phyloP scores from a whole-genome alignment of 75 land plant species.

The Pinus tabuliformis region DNA sequence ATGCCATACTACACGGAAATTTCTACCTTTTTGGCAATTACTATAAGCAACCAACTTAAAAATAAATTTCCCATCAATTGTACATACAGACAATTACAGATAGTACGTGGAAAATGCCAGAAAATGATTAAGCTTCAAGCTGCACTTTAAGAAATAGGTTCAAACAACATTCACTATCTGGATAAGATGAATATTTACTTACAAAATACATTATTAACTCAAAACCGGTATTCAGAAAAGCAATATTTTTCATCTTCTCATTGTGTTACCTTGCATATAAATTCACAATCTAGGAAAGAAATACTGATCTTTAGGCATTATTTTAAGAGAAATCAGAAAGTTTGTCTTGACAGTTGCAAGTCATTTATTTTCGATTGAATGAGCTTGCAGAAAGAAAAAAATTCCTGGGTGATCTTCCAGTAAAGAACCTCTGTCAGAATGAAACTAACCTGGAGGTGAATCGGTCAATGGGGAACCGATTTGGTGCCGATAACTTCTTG shows the following conservation, averaged over 20 bases:
- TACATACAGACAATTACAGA: background rate
- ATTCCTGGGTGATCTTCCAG: background rate
- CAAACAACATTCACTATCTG: background rate
- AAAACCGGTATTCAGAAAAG: background rate
- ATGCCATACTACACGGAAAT: no score
- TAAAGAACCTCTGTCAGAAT: background rate
- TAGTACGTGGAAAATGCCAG: background rate
- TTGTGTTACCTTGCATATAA: background rate
- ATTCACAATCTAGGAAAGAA: no score
- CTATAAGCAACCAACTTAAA: background rate
- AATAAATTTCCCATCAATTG: background rate
- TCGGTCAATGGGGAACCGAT: constrained; percentile 74
- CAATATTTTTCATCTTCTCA: background rate
- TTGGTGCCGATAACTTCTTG: constrained; percentile 55
- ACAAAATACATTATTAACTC: background rate
- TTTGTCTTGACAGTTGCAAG: background rate
- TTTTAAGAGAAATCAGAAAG: background rate
- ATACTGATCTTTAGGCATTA: background rate
- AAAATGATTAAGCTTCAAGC: constrained; percentile 6
- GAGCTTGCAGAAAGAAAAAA: background rate
- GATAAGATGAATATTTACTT: background rate
- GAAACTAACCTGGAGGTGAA: constrained; percentile 84
- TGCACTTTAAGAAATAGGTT: background rate
- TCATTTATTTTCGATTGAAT: background rate
- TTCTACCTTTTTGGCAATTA: background rate